A percentile compares a stretch with the other conserved stretches of the same genome.
These are phyloP conservation scores for Phytomonas sp. DNA, from an alignment of 208 protist species.

Conservation along the genomic window DNA sequence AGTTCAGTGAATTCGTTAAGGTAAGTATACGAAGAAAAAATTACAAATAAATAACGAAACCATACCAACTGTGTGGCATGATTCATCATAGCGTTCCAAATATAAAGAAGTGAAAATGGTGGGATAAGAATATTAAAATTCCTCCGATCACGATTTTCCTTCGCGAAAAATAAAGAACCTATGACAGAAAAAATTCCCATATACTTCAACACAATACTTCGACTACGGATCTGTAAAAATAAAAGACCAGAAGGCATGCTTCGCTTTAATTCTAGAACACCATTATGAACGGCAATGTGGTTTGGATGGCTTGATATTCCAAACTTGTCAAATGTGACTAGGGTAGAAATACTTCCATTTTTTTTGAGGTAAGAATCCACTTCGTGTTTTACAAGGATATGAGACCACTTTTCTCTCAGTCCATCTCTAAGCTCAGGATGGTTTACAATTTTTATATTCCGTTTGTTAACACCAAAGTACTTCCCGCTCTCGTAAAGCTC, in stretches of 20 bases:
- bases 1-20: slow-evolving; percentile 79
- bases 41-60: slow-evolving; percentile 94
- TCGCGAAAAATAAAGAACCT: slow-evolving; percentile 15
- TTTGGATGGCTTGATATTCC: slow-evolving; percentile 95
- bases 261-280: slow-evolving; percentile 45
- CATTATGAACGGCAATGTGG: slow-evolving; percentile 89
- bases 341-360: slow-evolving; percentile 53
- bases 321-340: slow-evolving; percentile 93
- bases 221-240: slow-evolving; percentile 55
- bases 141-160: slow-evolving; percentile 16
- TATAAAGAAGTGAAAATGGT: slow-evolving; percentile 32
- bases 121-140: slow-evolving; percentile 49
- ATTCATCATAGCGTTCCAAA: slow-evolving; percentile 72
- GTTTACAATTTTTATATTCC: slow-evolving; percentile 53
- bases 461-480: slow-evolving; percentile 53
- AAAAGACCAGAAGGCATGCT: slow-evolving; percentile 70
- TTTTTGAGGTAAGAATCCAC: slow-evolving; percentile 54
- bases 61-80: slow-evolving; percentile 94
- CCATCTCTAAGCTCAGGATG: slow-evolving; percentile 85
- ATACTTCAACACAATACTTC: slow-evolving; percentile 59
- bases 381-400: slow-evolving; percentile 34
- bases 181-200: slow-evolving; percentile 30
- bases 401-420: slow-evolving; percentile 58
- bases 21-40: slow-evolving; percentile 94
- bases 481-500: slow-evolving; percentile 85